phyloP scores from a whole-genome alignment of 306 rosid genomes.

The Cucumis hystrix region DNA sequence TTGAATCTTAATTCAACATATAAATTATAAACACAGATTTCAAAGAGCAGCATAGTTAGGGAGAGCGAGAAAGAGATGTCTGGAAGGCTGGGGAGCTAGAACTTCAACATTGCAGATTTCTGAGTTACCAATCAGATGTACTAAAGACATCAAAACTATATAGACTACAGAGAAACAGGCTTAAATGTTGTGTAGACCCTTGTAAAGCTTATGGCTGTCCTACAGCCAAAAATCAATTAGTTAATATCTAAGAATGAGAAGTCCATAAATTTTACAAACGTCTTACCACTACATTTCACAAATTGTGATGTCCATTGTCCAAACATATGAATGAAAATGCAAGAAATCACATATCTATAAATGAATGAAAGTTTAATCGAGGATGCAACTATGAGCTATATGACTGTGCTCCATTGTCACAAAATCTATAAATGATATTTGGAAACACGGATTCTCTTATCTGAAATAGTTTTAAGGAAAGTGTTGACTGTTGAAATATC shows the following conservation, averaged over 20 bases:
- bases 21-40: neutral
- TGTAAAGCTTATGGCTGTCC: neutral
- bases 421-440: slow-evolving; percentile 44
- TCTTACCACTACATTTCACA: neutral
- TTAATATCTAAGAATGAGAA: neutral
- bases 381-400: slow-evolving; percentile 55
- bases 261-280: neutral
- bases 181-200: neutral
- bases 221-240: neutral
- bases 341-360: slow-evolving; percentile 33
- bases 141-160: neutral
- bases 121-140: neutral
- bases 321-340: neutral
- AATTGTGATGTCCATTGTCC: neutral
- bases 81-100: neutral
- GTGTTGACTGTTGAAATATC: neutral
- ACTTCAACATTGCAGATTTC: neutral
- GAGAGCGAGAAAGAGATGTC: neutral
- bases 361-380: slow-evolving; percentile 61
- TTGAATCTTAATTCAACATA: neutral
- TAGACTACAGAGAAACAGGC: neutral
- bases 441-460: slow-evolving; percentile 46
- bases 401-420: slow-evolving; percentile 53
- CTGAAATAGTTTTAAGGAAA: slow-evolving; percentile 21
- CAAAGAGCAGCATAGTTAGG: neutral